phyloP scores from a whole-genome alignment of 805 yeast species.

The Myxozyma monticola region DNA sequence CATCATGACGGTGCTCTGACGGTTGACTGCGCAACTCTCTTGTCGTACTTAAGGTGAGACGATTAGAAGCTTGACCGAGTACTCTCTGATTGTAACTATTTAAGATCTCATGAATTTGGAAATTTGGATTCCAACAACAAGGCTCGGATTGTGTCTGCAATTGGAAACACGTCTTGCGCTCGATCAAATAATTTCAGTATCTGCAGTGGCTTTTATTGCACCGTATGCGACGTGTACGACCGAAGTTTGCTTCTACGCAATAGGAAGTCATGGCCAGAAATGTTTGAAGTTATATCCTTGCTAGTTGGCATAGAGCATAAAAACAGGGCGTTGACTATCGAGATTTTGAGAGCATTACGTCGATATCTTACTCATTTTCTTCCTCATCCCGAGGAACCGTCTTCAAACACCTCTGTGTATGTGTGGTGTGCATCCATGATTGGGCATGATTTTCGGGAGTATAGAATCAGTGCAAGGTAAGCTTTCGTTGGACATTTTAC shows the following conservation, averaged over 20 bases:
- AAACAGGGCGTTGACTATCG: neutral
- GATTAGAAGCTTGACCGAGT: too few species aligned
- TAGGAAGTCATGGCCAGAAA: neutral
- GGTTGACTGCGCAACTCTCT: too few species aligned
- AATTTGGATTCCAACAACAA: too few species aligned
- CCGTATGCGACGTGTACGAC: neutral
- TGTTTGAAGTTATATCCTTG: neutral
- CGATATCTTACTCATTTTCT: conserved; percentile 4
- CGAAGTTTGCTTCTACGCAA: neutral
- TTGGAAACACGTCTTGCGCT: too few species aligned
- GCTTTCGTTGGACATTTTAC: neutral
- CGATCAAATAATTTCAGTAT: neutral
- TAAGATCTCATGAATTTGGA: too few species aligned
- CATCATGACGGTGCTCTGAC: too few species aligned
- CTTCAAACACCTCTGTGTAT: neutral
- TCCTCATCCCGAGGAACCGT: neutral
- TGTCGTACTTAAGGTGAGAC: too few species aligned
- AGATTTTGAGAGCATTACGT: neutral
- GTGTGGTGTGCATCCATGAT: neutral
- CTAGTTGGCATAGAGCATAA: neutral
- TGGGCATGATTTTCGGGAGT: neutral
- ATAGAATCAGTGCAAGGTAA: conserved; percentile 3
- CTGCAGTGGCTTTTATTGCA: neutral
- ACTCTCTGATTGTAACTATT: too few species aligned
- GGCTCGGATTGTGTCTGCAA: too few species aligned